A percentile compares a stretch with the other conserved stretches of the same genome.
phyloP scores from a whole-genome alignment of 805 yeast genomes.

The Lachancea lanzarotensis region DNA sequence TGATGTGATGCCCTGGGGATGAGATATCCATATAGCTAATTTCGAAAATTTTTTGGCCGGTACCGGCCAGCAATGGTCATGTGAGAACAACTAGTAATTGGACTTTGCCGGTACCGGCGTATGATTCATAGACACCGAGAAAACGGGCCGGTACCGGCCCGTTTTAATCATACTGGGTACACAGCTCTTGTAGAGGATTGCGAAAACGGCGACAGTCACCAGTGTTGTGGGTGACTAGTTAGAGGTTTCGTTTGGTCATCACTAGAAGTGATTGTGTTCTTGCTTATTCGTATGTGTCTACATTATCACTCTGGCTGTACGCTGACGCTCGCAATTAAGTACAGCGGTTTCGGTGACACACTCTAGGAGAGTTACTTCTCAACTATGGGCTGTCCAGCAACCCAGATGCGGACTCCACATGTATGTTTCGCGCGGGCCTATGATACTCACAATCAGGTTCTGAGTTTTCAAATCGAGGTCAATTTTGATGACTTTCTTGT shows the following conservation, averaged over 20 bases:
- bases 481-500: constrained; percentile 20
- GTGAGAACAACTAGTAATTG: too few relatives aligned
- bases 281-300: too few relatives aligned
- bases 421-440: constrained; percentile 14
- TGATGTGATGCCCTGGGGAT: neutral
- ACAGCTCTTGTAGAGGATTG: neutral
- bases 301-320: neutral
- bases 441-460: constrained; percentile 3
- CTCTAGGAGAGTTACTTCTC: neutral
- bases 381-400: constrained; percentile 20
- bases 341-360: neutral
- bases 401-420: constrained; percentile 23
- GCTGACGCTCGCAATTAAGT: neutral
- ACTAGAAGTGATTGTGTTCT: too few relatives aligned
- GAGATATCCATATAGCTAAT: neutral
- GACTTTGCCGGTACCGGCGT: neutral
- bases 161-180: neutral
- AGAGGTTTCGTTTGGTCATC: too few relatives aligned
- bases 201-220: too few relatives aligned
- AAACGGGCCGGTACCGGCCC: constrained; percentile 1
- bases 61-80: constrained; percentile 7
- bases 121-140: too few relatives aligned
- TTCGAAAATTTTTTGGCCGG: constrained; percentile 7
- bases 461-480: neutral
- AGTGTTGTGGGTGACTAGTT: too few relatives aligned